A percentile compares a stretch with the other conserved stretches of the same genome.
Conservation (phyloP, 305 asterid species). For the Nicotiana rustica region DNA sequence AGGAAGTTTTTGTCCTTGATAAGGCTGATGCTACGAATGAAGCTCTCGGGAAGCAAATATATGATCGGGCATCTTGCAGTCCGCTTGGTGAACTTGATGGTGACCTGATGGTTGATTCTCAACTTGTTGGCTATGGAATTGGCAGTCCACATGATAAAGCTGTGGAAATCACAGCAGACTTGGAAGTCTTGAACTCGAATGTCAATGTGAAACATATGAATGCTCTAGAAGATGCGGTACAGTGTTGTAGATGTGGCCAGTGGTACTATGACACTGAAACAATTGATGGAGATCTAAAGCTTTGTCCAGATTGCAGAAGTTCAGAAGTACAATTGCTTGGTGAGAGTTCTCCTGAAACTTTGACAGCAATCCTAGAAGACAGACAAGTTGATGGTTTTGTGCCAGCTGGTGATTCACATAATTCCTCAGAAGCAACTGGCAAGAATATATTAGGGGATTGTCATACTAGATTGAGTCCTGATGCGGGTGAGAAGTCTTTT, state of each 20-base stretch:
- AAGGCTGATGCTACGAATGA: conserved; percentile 55
- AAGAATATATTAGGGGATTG: conserved; percentile 45
- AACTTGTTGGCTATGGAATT: conserved; percentile 43
- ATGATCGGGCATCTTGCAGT: conserved; percentile 46
- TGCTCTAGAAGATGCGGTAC: conserved; percentile 44
- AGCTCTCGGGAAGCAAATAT: conserved; percentile 44
- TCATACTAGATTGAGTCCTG: conserved; percentile 42
- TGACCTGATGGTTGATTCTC: conserved; percentile 43
- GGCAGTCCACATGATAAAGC: conserved; percentile 46
- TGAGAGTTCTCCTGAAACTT: conserved; percentile 45
- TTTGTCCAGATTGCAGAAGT: conserved; percentile 69
- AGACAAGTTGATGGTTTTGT: conserved; percentile 46
- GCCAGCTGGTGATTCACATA: conserved; percentile 46
- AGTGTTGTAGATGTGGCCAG: conserved; percentile 70
- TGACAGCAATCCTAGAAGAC: conserved; percentile 42
- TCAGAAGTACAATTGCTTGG: conserved; percentile 46
- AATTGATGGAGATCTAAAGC: conserved; percentile 55
- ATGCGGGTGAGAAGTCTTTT: conserved; percentile 42
- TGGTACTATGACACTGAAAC: conserved; percentile 50
- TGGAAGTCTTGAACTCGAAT: conserved; percentile 48
- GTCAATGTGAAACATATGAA: conserved; percentile 45
- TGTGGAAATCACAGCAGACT: conserved; percentile 45
- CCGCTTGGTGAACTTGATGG: conserved; percentile 45
- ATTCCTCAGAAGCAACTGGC: conserved; percentile 49
- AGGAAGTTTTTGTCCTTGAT: conserved; percentile 76